phyloP scores from a whole-genome alignment of 495 filamentous ascomycete species.

The Penicillium atrosanguineum region DNA sequence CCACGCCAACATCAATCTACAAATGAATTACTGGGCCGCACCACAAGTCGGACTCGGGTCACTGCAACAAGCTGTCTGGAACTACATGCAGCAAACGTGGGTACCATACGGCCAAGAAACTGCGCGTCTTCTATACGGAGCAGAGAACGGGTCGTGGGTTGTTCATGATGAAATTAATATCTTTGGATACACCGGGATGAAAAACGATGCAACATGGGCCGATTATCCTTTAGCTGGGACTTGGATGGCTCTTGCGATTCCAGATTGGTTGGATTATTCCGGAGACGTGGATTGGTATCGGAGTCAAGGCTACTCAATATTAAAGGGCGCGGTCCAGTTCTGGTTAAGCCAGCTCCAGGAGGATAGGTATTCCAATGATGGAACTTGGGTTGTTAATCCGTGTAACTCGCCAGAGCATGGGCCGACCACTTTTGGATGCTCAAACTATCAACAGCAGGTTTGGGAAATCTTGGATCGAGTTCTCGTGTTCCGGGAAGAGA shows the following conservation, averaged over 20 bases:
- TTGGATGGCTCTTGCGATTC: conserved; percentile 54
- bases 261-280: conserved; percentile 47
- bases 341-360: conserved; percentile 45
- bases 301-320: conserved; percentile 42
- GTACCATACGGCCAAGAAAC: conserved; percentile 48
- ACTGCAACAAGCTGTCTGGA: conserved; percentile 34
- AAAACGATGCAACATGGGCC: conserved; percentile 39
- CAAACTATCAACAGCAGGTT: conserved; percentile 50
- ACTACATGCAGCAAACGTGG: conserved; percentile 53
- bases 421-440: conserved; percentile 50
- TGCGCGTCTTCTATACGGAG: conserved; percentile 45
- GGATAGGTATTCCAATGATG: conserved; percentile 48
- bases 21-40: conserved; percentile 52
- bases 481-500: conserved; percentile 21
- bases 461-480: conserved; percentile 42
- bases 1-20: conserved; percentile 51
- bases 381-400: conserved; percentile 48
- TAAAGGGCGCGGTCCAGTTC: conserved; percentile 47
- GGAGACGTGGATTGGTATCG: conserved; percentile 41
- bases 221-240: conserved; percentile 40
- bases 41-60: conserved; percentile 32
- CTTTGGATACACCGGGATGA: conserved; percentile 51
- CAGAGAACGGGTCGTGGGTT: conserved; percentile 41
- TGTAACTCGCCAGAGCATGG: conserved; percentile 54
- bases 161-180: conserved; percentile 47